These are phyloP conservation scores for Malus hybrid DNA, from an alignment of 331 rosid species.

Conservation along the genomic window DNA sequence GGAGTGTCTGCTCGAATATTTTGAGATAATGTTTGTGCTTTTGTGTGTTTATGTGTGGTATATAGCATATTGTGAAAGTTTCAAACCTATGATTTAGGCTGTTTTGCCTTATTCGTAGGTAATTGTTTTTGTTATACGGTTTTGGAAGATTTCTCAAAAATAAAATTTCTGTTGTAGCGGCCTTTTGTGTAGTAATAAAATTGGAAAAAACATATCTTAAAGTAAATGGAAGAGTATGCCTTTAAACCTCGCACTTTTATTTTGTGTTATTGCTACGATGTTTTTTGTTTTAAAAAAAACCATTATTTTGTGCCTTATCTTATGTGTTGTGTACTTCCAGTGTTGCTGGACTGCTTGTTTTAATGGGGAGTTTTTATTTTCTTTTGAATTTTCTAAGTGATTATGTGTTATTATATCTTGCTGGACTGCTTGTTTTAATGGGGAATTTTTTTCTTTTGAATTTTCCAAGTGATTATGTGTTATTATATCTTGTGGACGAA, in stretches of 20 bases:
- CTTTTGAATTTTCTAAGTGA: too few relatives aligned
- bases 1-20: background rate
- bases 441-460: background rate
- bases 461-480: background rate
- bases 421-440: background rate
- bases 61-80: background rate
- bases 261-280: background rate
- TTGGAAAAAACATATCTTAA: background rate
- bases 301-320: background rate
- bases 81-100: background rate
- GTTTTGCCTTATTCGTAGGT: background rate
- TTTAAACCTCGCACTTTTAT: background rate
- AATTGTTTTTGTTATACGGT: background rate
- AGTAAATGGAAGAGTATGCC: background rate
- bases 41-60: background rate
- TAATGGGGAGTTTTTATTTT: too few relatives aligned
- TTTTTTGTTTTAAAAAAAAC: background rate
- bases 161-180: too few relatives aligned
- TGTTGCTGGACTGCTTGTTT: too few relatives aligned
- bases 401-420: too few relatives aligned
- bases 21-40: background rate
- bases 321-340: background rate
- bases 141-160: too few relatives aligned
- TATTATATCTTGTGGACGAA: background rate
- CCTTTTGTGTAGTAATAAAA: background rate